Percentiles rank a stretch among this genome's conserved stretches.
Evolutionary conservation across 2,329 filamentous ascomycete genomes (phyloP).

Genomic region (Basipetospora chlamydospora): DNA sequence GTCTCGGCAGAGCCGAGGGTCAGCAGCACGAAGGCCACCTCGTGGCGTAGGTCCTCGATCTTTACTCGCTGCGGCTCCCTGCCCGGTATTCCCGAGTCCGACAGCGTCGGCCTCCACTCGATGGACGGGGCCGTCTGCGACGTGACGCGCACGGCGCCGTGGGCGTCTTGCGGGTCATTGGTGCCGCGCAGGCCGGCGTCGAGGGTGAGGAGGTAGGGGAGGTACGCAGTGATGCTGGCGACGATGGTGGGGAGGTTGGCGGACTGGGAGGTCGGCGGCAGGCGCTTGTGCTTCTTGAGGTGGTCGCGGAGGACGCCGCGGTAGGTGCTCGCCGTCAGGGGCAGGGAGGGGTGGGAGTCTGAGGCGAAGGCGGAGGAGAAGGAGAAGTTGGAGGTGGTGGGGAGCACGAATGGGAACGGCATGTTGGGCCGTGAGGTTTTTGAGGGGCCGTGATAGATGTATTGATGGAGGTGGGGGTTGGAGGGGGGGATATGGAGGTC

Average conservation of each 20-base stretch:
- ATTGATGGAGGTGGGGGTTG: too few species aligned
- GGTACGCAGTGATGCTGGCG: conserved; percentile 57
- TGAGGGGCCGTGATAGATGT: too few species aligned
- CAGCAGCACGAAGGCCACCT: conserved; percentile 65
- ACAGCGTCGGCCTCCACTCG: conserved; percentile 74
- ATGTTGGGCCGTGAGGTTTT: conserved; percentile 35
- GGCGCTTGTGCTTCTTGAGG: conserved; percentile 78
- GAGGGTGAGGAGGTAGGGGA: conserved; percentile 71
- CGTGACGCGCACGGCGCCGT: conserved; percentile 5
- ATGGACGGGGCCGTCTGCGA: conserved; percentile 36
- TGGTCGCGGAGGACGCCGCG: conserved; percentile 70
- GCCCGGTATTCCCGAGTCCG: conserved; percentile 46
- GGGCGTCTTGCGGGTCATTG: conserved; percentile 23
- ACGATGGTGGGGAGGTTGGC: conserved; percentile 57
- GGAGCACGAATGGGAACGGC: conserved; percentile 80
- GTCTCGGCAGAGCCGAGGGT: conserved; percentile 64
- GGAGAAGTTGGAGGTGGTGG: conserved; percentile 77
- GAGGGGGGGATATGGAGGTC: too few species aligned
- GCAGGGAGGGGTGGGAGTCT: conserved; percentile 77
- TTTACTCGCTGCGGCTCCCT: conserved; percentile 53
- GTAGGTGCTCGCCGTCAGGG: conserved; percentile 66
- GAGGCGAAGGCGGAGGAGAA: conserved; percentile 67
- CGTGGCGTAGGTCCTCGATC: conserved; percentile 63
- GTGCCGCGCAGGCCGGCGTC: conserved; percentile 58
- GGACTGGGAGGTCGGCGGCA: conserved; percentile 56